Conservation (phyloP, 2,329 filamentous ascomycete species). For the Alternaria burnsii region DNA sequence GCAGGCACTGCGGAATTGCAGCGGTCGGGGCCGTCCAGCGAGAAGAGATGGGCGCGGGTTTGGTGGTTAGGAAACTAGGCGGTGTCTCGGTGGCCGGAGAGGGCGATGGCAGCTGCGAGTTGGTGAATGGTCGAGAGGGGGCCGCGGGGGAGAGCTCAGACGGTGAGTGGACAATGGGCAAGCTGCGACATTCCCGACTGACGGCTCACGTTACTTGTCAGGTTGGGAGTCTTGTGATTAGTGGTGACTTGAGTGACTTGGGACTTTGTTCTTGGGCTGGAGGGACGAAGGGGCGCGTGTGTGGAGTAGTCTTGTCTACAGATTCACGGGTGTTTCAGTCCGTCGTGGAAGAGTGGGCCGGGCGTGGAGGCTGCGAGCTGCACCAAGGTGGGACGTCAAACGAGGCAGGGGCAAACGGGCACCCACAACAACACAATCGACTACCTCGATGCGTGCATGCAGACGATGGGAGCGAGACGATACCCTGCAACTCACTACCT, state of each 20-base stretch:
- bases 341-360: not conserved
- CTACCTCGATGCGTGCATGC: not conserved
- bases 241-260: no score
- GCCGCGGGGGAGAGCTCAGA: constrained; percentile 24
- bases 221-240: no score
- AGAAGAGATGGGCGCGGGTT: constrained; percentile 6
- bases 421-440: not conserved
- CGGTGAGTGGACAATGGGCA: constrained; percentile 25
- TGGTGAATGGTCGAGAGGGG: not conserved
- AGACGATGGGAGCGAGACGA: not conserved
- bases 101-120: constrained; percentile 1
- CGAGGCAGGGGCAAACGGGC: constrained; percentile 6
- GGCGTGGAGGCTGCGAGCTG: not conserved
- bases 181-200: constrained; percentile 40
- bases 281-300: not conserved
- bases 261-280: no score
- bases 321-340: not conserved
- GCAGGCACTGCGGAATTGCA: constrained; percentile 19
- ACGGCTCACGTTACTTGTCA: constrained; percentile 12
- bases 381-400: constrained; percentile 2
- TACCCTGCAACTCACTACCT: not conserved
- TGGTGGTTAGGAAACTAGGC: constrained; percentile 3
- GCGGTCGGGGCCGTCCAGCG: constrained; percentile 37
- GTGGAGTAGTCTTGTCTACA: not conserved
- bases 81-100: constrained; percentile 6